Conservation (phyloP, 371 early-diverging fungal species). For the Mucor circinelloides region DNA sequence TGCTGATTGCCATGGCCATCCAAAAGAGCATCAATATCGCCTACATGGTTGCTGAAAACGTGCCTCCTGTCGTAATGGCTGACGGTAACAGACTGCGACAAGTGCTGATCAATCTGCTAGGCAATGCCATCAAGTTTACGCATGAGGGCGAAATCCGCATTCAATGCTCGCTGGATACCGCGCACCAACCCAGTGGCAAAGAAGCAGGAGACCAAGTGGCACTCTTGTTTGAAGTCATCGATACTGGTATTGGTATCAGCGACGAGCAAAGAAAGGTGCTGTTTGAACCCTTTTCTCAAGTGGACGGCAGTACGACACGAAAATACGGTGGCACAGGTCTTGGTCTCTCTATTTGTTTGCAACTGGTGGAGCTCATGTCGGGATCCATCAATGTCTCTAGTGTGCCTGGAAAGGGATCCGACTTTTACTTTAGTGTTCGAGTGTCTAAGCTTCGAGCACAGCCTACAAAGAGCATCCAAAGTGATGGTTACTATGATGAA, state of each 20-base stretch:
- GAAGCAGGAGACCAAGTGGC: conserved; percentile 19
- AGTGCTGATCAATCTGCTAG: conserved; percentile 44
- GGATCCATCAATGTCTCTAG: conserved; percentile 58
- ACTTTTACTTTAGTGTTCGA: conserved; percentile 56
- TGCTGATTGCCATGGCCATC: conserved; percentile 56
- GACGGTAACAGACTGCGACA: conserved; percentile 53
- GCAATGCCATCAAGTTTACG: conserved; percentile 58
- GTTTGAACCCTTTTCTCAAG: conserved; percentile 63
- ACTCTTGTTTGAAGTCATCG: conserved; percentile 45
- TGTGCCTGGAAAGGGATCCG: conserved; percentile 56
- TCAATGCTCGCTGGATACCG: conserved; percentile 35
- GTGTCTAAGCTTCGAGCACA: conserved; percentile 39
- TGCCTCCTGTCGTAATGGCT: conserved; percentile 43
- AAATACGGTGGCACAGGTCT: conserved; percentile 69
- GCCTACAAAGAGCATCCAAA: conserved; percentile 17
- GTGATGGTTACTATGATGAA: conserved; percentile 24
- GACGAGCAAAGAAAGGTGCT: conserved; percentile 57
- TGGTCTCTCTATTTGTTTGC: conserved; percentile 62
- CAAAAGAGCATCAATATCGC: conserved; percentile 53
- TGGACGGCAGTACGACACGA: conserved; percentile 64
- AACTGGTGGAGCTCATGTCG: conserved; percentile 58
- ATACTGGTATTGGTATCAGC: conserved; percentile 61
- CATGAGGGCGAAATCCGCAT: conserved; percentile 57
- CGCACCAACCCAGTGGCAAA: not conserved
- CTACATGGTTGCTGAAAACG: conserved; percentile 40